Base-by-base conservation (phyloP, 768 basidiomycete species). In the Xerocomellus chrysenteron region DNA sequence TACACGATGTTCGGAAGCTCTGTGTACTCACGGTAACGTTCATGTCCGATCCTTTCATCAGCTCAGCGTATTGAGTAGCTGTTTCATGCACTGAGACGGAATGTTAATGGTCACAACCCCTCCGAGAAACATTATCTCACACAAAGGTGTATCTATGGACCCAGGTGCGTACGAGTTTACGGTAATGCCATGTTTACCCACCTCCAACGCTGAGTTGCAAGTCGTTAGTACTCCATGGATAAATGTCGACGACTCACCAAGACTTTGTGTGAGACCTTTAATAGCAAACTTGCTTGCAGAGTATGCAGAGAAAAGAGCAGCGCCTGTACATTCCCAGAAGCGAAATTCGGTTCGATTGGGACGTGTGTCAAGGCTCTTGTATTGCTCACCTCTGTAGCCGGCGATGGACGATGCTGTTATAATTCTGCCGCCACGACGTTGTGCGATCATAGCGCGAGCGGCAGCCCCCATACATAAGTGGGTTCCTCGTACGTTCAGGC, bases 401-500 rank as follows among this genome's bases (percentile, higher is more conserved):
- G 50, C 41, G 24, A 52, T 52, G n/a, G 50, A 52, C 11, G 50
- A 52, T 26, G 50, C 50, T 12, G 50, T 72, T 14, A 80, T 71
- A 26, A 80, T 75, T 42, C 76, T 65, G 0, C 79, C 79, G 7
- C 79, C 78, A 4, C 59, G 61, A 28, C 76, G 76, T 64, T 79
- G 78, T 26, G 66, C 65, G 35, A 79, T 72, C 79, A 81, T 81
- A 49, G 72, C 68, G 19, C 68, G 46, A 5, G 70, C 78, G 5
- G 78, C 77, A 50, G 73, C 69, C 47, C 75, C 74, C 62, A 77
- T 78, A 60, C 76, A 77, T 1, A 78, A 59, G 40, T 76, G 77
- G 0, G 67, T 62, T 1, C 79, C 77, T 10, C 68, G 65, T 7
- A 64, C 64, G 49, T 80, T 80, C 55, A 76, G 65, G 1, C 61